A percentile compares a stretch with the other conserved stretches of the same genome.
Conservation (phyloP, 805 yeast species). For the Saccharomycopsis sp. region DNA sequence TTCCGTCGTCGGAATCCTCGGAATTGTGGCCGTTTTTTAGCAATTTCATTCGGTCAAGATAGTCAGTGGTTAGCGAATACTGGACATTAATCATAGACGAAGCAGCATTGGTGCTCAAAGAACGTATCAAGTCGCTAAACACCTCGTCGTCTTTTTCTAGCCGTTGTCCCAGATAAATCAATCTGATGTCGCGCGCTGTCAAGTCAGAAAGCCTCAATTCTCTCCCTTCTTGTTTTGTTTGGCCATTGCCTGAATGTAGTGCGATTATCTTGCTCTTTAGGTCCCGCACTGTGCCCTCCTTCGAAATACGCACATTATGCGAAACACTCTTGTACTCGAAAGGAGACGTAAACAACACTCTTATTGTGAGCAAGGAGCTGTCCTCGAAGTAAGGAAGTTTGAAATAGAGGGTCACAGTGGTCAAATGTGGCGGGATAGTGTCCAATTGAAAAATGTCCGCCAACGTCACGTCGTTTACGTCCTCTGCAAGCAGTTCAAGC, state of each 20-base stretch:
- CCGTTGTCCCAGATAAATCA: slow-evolving; percentile 26
- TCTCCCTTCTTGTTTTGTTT: neutral
- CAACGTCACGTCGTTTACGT: neutral
- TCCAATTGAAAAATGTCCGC: neutral
- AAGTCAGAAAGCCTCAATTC: slow-evolving; percentile 9
- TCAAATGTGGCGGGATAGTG: neutral
- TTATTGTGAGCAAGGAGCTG: neutral
- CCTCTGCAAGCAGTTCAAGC: neutral
- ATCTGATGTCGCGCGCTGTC: slow-evolving; percentile 22
- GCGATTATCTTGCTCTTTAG: slow-evolving; percentile 25
- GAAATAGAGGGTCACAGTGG: neutral
- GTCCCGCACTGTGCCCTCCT: slow-evolving; percentile 20
- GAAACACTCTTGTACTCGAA: neutral
- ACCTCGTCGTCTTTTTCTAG: slow-evolving; percentile 19
- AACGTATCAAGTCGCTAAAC: neutral
- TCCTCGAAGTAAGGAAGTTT: neutral
- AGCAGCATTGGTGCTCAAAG: neutral
- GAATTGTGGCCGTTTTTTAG: neutral
- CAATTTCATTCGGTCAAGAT: neutral
- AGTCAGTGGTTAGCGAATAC: neutral
- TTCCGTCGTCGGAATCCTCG: neutral
- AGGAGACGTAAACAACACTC: neutral
- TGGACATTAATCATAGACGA: neutral
- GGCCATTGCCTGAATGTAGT: slow-evolving; percentile 20
- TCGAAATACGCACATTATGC: neutral